phyloP scores from a whole-genome alignment of 495 filamentous ascomycete species.

The Recurvomyces mirabilis region DNA sequence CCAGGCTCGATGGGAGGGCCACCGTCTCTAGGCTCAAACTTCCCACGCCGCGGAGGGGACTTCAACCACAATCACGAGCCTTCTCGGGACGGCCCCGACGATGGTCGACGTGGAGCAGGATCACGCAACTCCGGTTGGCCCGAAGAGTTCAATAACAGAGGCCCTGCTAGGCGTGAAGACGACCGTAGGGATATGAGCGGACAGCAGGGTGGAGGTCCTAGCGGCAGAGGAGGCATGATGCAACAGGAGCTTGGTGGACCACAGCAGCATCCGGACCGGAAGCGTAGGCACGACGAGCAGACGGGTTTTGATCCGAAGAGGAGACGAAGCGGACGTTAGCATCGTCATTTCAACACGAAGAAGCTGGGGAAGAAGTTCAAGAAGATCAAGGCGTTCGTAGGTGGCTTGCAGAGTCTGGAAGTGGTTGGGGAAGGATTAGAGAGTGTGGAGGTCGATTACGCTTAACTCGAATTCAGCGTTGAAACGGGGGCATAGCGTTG shows the following conservation, averaged over 20 bases:
- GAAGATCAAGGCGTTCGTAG: too few relatives aligned
- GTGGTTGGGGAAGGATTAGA: too few relatives aligned
- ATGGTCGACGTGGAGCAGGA: conserved; percentile 11
- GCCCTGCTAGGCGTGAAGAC: conserved; percentile 9
- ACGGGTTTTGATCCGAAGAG: conserved; percentile 11
- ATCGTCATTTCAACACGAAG: neutral
- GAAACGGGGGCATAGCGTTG: conserved; percentile 5
- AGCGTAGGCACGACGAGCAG: conserved; percentile 15
- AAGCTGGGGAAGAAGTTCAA: too few relatives aligned
- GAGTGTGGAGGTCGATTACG: too few relatives aligned
- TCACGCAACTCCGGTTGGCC: too few relatives aligned
- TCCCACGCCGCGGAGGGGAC: neutral
- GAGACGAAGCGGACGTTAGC: conserved; percentile 16
- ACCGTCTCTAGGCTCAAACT: neutral
- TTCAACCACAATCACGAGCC: conserved; percentile 1
- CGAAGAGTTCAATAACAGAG: too few relatives aligned
- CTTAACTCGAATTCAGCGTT: neutral
- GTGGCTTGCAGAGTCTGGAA: too few relatives aligned
- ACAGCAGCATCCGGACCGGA: conserved; percentile 5
- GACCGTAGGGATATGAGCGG: conserved; percentile 6
- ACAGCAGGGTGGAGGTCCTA: too few relatives aligned
- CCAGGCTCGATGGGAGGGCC: neutral
- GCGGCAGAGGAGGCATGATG: too few relatives aligned
- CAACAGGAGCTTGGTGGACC: too few relatives aligned
- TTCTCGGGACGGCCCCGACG: neutral